These are phyloP conservation scores for Penstemon newberryi DNA, from an alignment of 257 asterid genomes.

Conservation along the genomic window DNA sequence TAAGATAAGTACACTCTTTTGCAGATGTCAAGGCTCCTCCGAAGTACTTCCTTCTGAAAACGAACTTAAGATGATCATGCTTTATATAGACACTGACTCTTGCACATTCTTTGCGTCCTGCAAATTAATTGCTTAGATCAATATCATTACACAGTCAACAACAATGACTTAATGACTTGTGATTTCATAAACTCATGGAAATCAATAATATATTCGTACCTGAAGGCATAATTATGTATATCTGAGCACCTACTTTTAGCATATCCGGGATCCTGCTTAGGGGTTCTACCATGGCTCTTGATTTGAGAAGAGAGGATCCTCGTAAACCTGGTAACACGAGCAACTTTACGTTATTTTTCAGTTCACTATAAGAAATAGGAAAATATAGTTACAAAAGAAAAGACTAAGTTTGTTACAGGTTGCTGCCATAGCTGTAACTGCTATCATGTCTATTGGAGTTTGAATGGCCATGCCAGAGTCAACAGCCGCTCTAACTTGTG, in stretches of 20 bases:
- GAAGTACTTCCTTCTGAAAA: conserved; percentile 53
- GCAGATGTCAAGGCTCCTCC: conserved; percentile 52
- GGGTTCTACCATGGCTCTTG: conserved; percentile 48
- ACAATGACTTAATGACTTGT: background rate
- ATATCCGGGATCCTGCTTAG: conserved; percentile 39
- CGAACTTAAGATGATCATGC: conserved; percentile 41
- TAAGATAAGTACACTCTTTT: conserved; percentile 47
- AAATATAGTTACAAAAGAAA: background rate
- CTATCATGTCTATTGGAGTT: conserved; percentile 58
- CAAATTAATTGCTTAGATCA: conserved; percentile 11
- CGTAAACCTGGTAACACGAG: conserved; percentile 45
- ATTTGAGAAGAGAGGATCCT: conserved; percentile 58
- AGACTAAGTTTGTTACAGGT: conserved; percentile 43
- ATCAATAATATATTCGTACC: conserved; percentile 28
- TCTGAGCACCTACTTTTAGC: conserved; percentile 46
- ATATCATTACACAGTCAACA: background rate
- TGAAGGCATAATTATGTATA: conserved; percentile 58
- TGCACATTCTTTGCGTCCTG: conserved; percentile 53
- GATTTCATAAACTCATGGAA: conserved; percentile 5
- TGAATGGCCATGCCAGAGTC: conserved; percentile 64
- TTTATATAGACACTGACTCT: conserved; percentile 45
- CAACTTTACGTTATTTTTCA: background rate
- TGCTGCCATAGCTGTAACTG: conserved; percentile 65
- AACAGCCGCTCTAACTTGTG: conserved; percentile 54
- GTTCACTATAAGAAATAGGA: conserved; percentile 10